These are phyloP conservation scores for Nepenthes mirabilis DNA, from an alignment of 148 eudicot species.

Conservation along the genomic window DNA sequence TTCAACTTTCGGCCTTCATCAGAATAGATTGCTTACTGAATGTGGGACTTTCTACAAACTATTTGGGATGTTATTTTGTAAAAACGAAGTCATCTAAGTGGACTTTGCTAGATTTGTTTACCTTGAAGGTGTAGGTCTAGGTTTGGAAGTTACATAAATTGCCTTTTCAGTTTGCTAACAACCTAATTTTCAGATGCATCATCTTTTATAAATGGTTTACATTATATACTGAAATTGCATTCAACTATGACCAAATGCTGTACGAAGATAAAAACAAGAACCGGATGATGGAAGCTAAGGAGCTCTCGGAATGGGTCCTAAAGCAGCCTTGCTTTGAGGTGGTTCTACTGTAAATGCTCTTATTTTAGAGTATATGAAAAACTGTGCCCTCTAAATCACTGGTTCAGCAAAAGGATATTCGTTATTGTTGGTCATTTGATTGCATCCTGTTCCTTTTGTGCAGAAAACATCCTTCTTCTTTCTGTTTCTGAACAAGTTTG, in stretches of 20 bases:
- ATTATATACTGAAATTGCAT: constrained; percentile 12
- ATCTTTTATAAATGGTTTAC: background rate
- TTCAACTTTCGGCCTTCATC: background rate
- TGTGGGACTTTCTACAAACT: too few relatives aligned
- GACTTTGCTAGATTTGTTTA: background rate
- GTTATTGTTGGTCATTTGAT: constrained; percentile 1
- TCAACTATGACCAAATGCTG: constrained; percentile 87
- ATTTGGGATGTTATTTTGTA: background rate
- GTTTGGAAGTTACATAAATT: too few relatives aligned
- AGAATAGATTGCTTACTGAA: background rate
- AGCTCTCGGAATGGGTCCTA: constrained; percentile 93
- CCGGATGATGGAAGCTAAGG: constrained; percentile 86
- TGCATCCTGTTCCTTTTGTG: constrained; percentile 18
- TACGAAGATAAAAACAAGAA: constrained; percentile 83
- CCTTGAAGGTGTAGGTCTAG: too few relatives aligned
- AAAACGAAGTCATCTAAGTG: background rate
- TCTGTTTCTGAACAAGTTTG: constrained; percentile 94
- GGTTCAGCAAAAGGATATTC: background rate
- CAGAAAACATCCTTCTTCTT: constrained; percentile 85
- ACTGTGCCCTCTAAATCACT: background rate
- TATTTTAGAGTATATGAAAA: background rate
- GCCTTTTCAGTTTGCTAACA: background rate
- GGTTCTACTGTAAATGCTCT: constrained; percentile 2
- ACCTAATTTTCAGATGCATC: background rate
- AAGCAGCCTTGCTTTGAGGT: constrained; percentile 98